Evolutionary conservation across 257 asterid genomes (phyloP), one percentile per base, ranked within the genome.

Genomic region (Solanum appendiculatum): DNA sequence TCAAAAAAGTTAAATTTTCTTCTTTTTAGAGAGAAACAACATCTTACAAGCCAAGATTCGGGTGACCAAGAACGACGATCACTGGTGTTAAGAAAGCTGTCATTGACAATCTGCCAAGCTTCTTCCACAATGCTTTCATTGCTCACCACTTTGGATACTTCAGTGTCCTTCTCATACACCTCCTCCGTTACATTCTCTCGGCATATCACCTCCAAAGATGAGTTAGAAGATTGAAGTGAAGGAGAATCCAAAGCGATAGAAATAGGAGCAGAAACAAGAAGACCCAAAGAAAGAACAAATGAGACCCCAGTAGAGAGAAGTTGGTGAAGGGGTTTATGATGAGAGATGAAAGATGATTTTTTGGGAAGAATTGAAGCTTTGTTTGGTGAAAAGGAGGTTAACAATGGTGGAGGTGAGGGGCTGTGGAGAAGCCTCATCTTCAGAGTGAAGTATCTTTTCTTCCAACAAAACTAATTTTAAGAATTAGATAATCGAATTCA

Each of bases 101-200:
- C 99, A 75, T 95, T 93, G 66, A 97, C 99, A 89, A 97, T 91
- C 90, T 95, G 92, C 99, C 99, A 97, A 18, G 98, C 99, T 91
- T 97, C 99, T 85, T 93, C 95, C 86, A 95, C 99, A 60, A 97
- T 91, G 87, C 92, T 94, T 90, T 94, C 96, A 86, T 97, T 94
- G 89, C 96, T 93, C 91, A 89, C 95, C 82, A 48, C 83, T 54
- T 89, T 78, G 25, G 64, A 46, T 16, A 44, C 64, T 27, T 78
- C 88, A 72, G 87, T 48, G 18, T 46, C 84, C 4, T 63, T 40
- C 60, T 80, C 90, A 27, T 87, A 51, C 86, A 78, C 37, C 46
- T 83, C 92, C 73, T 87, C 91, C 87, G 14, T 72, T 31, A 89
- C 87, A 21, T 93, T 95, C 80, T 92, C 97, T 14, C 89, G 94